Conservation (phyloP, 805 yeast species). For the Yarrowia porcina region DNA sequence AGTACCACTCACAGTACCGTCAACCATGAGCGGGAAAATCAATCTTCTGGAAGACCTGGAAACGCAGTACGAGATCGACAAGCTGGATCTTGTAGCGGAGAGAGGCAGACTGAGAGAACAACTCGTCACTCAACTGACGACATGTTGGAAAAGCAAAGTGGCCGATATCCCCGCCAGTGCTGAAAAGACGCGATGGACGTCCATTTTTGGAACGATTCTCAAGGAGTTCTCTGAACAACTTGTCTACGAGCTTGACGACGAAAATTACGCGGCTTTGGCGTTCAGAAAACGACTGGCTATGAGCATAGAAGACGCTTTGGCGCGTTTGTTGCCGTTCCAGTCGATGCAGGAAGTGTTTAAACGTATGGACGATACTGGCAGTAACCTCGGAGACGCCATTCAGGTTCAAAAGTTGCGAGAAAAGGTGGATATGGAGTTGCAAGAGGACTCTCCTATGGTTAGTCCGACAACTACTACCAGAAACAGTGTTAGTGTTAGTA, state of each 20-base stretch:
- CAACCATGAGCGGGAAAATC: not conserved
- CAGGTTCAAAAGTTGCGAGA: not conserved
- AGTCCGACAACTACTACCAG: not conserved
- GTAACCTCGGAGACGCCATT: not conserved
- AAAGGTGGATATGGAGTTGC: not conserved
- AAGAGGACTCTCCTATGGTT: not conserved
- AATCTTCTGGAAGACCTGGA: not conserved
- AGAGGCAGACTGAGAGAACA: not conserved
- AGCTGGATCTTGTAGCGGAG: not conserved
- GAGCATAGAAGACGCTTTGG: not conserved
- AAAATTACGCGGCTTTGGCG: constrained; percentile 3
- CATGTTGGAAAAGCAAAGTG: not conserved
- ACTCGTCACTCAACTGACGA: not conserved
- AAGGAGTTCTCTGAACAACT: not conserved
- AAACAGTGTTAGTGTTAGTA: too few species aligned
- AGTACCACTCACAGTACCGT: too few species aligned
- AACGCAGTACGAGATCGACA: constrained; percentile 7
- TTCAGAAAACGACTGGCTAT: not conserved
- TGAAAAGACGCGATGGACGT: not conserved
- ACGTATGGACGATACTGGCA: not conserved
- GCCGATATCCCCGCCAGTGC: not conserved
- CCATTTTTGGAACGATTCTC: not conserved
- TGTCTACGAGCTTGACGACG: not conserved
- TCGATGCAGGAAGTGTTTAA: not conserved
- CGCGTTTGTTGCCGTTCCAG: not conserved